Conservation (phyloP, 352 stramenopile genomes). For the Pythium sp. region DNA sequence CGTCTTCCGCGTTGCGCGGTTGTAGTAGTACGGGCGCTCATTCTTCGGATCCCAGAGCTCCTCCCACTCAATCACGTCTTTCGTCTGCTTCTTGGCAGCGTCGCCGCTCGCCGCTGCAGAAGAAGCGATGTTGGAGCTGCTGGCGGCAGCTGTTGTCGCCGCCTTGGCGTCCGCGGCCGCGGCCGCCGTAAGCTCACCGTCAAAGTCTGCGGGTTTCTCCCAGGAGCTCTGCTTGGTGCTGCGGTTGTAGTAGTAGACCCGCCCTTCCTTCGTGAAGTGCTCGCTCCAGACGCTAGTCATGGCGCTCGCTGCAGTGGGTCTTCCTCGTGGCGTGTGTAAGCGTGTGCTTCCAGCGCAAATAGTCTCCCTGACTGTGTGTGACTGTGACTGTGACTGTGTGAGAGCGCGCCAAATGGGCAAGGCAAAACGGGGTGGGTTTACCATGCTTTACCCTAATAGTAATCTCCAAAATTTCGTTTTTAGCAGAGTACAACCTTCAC, state of each 20-base stretch:
- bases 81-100: constrained; percentile 22
- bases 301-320: neutral
- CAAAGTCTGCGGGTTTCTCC: constrained; percentile 80
- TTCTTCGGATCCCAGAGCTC: constrained; percentile 88
- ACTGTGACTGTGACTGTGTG: neutral
- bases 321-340: neutral
- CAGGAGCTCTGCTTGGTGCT: constrained; percentile 85
- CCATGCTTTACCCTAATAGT: neutral
- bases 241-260: constrained; percentile 88
- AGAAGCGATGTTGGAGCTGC: neutral
- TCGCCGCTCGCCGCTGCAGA: neutral
- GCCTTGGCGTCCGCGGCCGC: neutral
- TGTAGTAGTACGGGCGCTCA: constrained; percentile 84
- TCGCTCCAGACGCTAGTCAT: constrained; percentile 71
- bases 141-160: neutral
- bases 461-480: too few species aligned
- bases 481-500: too few species aligned
- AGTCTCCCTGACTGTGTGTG: neutral
- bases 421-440: too few species aligned
- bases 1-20: constrained; percentile 74
- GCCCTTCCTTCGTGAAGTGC: constrained; percentile 83
- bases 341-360: neutral
- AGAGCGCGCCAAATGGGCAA: neutral
- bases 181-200: constrained; percentile 35
- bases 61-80: constrained; percentile 56